These are phyloP conservation scores for Luffa acutangula DNA, from an alignment of 306 rosid genomes.

Conservation along the genomic window DNA sequence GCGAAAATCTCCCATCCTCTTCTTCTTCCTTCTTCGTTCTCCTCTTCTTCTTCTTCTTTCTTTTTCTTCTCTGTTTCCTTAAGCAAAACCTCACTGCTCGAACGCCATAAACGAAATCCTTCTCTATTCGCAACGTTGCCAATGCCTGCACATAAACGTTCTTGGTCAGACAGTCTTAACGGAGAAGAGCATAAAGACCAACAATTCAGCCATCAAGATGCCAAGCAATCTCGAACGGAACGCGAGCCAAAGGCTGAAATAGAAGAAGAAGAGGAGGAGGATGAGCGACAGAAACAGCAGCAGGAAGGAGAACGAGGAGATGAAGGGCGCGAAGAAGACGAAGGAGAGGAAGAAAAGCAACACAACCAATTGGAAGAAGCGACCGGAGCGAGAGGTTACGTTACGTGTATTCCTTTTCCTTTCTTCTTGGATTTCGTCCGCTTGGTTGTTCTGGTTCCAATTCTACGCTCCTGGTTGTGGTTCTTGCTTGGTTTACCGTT, in stretches of 20 bases:
- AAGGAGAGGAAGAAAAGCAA: constrained; percentile 5
- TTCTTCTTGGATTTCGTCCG: neutral
- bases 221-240: constrained; percentile 42
- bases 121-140: constrained; percentile 12
- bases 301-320: constrained; percentile 8
- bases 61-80: neutral
- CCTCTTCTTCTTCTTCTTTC: neutral
- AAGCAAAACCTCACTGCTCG: constrained; percentile 2
- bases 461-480: constrained; percentile 25
- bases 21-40: constrained; percentile 8
- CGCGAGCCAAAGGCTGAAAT: constrained; percentile 15
- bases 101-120: neutral
- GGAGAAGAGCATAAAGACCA: constrained; percentile 38
- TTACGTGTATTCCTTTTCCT: constrained; percentile 18
- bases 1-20: constrained; percentile 24
- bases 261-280: constrained; percentile 13
- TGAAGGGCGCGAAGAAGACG: constrained; percentile 8
- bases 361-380: neutral
- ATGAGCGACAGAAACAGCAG: neutral
- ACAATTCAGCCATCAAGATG: constrained; percentile 22
- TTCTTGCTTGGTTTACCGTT: constrained; percentile 20
- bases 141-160: constrained; percentile 98
- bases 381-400: constrained; percentile 42
- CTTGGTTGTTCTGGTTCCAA: neutral
- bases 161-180: constrained; percentile 28